A percentile compares a stretch with the other conserved stretches of the same genome.
These are phyloP conservation scores for Scheffersomyces parashehatae DNA, from an alignment of 1,139 yeast species.

Conservation along the genomic window DNA sequence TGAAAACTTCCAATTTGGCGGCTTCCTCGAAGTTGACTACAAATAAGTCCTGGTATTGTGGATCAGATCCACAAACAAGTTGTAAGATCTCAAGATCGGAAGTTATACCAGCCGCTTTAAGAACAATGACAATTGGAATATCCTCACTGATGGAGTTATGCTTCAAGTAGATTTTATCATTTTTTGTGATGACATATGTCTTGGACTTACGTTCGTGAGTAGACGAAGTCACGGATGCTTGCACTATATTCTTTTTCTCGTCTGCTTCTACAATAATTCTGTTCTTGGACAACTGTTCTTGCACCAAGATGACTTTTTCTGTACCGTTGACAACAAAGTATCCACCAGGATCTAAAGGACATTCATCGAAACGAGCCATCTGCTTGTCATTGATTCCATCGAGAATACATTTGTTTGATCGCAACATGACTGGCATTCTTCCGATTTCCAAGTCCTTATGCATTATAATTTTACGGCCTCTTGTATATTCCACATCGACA, in stretches of 20 bases:
- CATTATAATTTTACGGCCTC: slow-evolving; percentile 89
- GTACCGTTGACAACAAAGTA: slow-evolving; percentile 97
- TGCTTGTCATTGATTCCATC: slow-evolving; percentile 73
- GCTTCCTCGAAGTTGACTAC: slow-evolving; percentile 95
- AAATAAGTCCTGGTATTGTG: slow-evolving; percentile 86
- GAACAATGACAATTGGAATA: slow-evolving; percentile 86
- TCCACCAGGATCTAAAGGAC: slow-evolving; percentile 99
- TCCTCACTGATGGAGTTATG: slow-evolving; percentile 96
- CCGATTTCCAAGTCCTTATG: slow-evolving; percentile 93
- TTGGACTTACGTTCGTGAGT: slow-evolving; percentile 98
- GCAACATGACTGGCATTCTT: slow-evolving; percentile 95
- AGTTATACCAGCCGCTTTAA: slow-evolving; percentile 93
- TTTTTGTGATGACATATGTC: slow-evolving; percentile 91
- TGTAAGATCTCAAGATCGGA: slow-evolving; percentile 94
- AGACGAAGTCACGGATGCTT: slow-evolving; percentile 95
- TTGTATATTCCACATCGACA: slow-evolving; percentile 94
- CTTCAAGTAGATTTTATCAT: slow-evolving; percentile 83
- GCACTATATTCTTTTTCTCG: slow-evolving; percentile 90
- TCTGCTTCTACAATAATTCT: slow-evolving; percentile 98
- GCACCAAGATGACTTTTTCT: slow-evolving; percentile 93
- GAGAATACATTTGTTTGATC: slow-evolving; percentile 87
- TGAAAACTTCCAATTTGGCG: slow-evolving; percentile 77
- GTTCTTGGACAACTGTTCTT: slow-evolving; percentile 94
- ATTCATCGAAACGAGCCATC: slow-evolving; percentile 90
- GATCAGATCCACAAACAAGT: slow-evolving; percentile 86